A percentile compares a stretch with the other conserved stretches of the same genome.
These are phyloP conservation scores for Diplodia scrobiculata DNA, from an alignment of 2,329 filamentous ascomycete species.

Conservation along the genomic window DNA sequence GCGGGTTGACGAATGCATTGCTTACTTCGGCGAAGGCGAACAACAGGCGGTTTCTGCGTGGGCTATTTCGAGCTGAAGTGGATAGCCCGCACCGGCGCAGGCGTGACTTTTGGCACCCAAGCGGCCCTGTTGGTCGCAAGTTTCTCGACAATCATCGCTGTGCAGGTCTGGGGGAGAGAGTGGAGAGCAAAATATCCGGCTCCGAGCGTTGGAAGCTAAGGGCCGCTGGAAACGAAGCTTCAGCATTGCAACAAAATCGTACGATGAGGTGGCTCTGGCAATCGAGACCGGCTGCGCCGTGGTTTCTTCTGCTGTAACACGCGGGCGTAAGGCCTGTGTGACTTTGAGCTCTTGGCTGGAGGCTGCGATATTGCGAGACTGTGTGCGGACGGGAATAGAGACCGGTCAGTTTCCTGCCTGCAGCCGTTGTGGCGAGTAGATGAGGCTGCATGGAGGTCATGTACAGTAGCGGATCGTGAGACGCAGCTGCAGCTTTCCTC, in stretches of 20 bases:
- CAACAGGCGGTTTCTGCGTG: conserved; percentile 41
- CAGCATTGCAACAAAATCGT: neutral
- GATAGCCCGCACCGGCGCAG: conserved; percentile 38
- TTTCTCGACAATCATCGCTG: conserved; percentile 12
- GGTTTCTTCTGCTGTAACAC: conserved; percentile 4
- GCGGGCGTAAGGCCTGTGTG: neutral
- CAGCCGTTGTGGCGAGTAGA: conserved; percentile 16
- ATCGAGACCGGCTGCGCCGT: neutral
- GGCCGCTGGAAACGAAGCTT: no score
- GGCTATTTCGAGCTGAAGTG: conserved; percentile 43
- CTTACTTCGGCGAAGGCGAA: conserved; percentile 32
- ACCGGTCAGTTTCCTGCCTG: neutral
- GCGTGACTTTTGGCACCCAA: conserved; percentile 41
- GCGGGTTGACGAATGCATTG: conserved; percentile 1
- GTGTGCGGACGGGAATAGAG: neutral
- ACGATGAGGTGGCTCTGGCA: conserved; percentile 9
- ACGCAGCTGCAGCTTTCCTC: conserved; percentile 12
- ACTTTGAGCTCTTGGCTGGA: neutral
- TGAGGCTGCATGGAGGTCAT: conserved; percentile 5
- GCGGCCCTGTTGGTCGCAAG: conserved; percentile 39
- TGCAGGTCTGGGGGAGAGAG: conserved; percentile 12
- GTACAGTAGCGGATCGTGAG: neutral
- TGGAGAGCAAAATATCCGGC: conserved; percentile 14
- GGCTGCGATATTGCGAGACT: neutral
- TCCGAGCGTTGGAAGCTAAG: neutral